Percentiles rank a stretch among this genome's conserved stretches.
These are phyloP conservation scores for Leonotis leonurus DNA, from an alignment of 257 asterid species.

Conservation along the genomic window DNA sequence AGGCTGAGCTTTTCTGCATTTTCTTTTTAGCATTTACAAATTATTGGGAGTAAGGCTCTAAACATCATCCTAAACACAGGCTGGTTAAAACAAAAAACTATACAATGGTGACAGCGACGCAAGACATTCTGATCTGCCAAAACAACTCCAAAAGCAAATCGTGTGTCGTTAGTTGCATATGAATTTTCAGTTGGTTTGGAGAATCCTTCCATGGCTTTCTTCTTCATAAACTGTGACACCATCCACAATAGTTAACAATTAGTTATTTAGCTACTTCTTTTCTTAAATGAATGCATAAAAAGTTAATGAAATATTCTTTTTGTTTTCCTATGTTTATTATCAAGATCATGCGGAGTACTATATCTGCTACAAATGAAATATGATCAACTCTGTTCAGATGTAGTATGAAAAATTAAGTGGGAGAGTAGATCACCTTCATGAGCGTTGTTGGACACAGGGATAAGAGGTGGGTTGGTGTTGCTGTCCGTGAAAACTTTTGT, in stretches of 20 bases:
- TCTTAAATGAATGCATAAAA: neutral
- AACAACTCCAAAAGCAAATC: too few species aligned
- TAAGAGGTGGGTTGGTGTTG: conserved; percentile 33
- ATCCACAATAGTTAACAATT: conserved; percentile 9
- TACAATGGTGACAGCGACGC: too few species aligned
- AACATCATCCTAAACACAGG: conserved; percentile 19
- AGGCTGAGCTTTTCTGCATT: neutral
- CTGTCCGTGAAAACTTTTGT: conserved; percentile 15
- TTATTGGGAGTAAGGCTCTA: conserved; percentile 12
- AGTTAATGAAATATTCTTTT: neutral
- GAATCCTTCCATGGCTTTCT: conserved; percentile 63
- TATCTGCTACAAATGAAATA: too few species aligned
- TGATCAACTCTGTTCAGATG: neutral
- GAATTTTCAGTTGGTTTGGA: conserved; percentile 72
- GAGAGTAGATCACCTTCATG: conserved; percentile 42
- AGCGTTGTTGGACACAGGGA: conserved; percentile 40
- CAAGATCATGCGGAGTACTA: too few species aligned
- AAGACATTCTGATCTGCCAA: too few species aligned
- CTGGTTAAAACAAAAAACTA: conserved; percentile 1
- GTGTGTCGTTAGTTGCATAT: too few species aligned
- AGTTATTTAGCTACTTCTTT: neutral
- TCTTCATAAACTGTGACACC: conserved; percentile 53
- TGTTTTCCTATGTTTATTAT: neutral
- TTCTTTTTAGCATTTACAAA: neutral
- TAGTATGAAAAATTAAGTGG: conserved; percentile 2